Evolutionary conservation across 192 early-diverging fungal species (phyloP), one percentile per base, ranked within the genome.

Genomic region (Gonapodya prolifera): DNA sequence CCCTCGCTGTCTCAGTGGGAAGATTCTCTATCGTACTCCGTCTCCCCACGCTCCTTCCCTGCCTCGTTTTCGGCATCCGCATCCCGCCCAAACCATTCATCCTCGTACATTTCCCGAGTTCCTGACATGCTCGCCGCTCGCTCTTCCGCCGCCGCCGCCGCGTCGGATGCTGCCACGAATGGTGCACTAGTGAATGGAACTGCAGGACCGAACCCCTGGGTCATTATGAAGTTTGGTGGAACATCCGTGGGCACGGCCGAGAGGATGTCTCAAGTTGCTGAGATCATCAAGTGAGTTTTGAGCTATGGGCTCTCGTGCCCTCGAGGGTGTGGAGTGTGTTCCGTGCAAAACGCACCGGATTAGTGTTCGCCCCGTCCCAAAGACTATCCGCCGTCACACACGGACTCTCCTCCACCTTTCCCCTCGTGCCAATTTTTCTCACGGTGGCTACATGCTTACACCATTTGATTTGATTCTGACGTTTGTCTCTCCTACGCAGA

Each of bases 141-240:
- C 71, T n/a, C n/a, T n/a, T n/a, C n/a, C n/a, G n/a, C n/a, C n/a
- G n/a, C n/a, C n/a, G n/a, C n/a, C n/a, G 31, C 2, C 2, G 28
- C 28, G 71, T 18, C 71, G 71, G 18, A 13, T 13, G 28, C 71
- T 30, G 28, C 71, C 18, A 32, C 71, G 8, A 32, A 32, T 30
- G 71, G 71, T 32, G 29, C 2, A 2, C 45, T n/a, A 69, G 28
- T 2, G 31, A 18, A 73, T 18, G 71, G 71, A 32, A 8, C 8
- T 29, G 71, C 71, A 16, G 31, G 8, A 8, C 16, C 13, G 16
- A 32, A 32, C 2, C 71, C 71, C 31, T 69, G 69, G 34, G 77
- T 78, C n/a, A 61, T 78, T 31, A 33, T 35, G 70, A 99, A 99
- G 88, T 99, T 95, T 89, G 97, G 97, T 77, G 96, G 97, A 33